Percentiles rank a stretch among this genome's conserved stretches.
phyloP scores from a whole-genome alignment of 2,329 filamentous ascomycete species.

The Annulohypoxylon truncatum region DNA sequence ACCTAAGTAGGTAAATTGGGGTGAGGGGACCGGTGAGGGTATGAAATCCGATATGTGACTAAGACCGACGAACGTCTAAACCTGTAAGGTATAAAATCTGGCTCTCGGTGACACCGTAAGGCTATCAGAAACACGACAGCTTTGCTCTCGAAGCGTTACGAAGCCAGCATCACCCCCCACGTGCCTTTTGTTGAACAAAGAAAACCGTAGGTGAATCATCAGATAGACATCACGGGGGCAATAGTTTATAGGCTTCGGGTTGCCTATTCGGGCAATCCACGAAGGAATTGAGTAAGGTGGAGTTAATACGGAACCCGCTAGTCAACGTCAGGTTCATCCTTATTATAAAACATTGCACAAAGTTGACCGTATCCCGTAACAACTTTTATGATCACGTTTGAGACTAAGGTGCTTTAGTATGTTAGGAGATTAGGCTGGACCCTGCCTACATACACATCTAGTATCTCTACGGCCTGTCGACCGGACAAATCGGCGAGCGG shows the following conservation, averaged over 20 bases:
- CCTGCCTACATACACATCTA: background rate
- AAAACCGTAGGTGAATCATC: slow-evolving; percentile 26
- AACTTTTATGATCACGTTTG: slow-evolving; percentile 27
- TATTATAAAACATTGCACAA: slow-evolving; percentile 29
- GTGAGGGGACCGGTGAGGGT: slow-evolving; percentile 35
- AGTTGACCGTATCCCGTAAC: slow-evolving; percentile 27
- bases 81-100: slow-evolving; percentile 9
- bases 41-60: slow-evolving; percentile 33
- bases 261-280: slow-evolving; percentile 42
- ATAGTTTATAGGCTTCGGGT: slow-evolving; percentile 35
- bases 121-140: slow-evolving; percentile 11
- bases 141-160: slow-evolving; percentile 21
- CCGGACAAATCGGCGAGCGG: slow-evolving; percentile 22
- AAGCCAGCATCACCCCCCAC: slow-evolving; percentile 18
- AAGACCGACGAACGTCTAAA: slow-evolving; percentile 18
- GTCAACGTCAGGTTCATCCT: slow-evolving; percentile 26
- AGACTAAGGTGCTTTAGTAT: slow-evolving; percentile 11
- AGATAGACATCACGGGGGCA: slow-evolving; percentile 21
- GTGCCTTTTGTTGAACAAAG: slow-evolving; percentile 24
- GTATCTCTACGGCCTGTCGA: slow-evolving; percentile 3
- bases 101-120: slow-evolving; percentile 26
- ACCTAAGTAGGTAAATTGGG: slow-evolving; percentile 22
- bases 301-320: slow-evolving; percentile 33
- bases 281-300: slow-evolving; percentile 26
- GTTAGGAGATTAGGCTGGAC: slow-evolving; percentile 22